Evolutionary conservation across 768 basidiomycete genomes (phyloP).

Genomic region (Agaricus subrufescens): DNA sequence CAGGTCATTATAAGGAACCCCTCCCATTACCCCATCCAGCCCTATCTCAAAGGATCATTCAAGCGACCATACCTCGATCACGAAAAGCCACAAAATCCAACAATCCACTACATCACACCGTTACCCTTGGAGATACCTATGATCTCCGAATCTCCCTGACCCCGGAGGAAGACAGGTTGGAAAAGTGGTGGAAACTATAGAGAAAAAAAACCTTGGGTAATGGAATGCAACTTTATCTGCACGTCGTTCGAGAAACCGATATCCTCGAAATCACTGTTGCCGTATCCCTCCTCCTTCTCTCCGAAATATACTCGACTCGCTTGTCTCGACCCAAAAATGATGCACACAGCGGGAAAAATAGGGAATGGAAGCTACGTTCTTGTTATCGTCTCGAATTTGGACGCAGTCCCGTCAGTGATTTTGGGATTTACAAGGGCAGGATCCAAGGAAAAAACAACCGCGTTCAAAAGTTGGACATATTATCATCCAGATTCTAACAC

Average conservation of each 20-base stretch:
- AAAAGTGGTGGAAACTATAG: not conserved
- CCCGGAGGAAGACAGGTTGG: not conserved
- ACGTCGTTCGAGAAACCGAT: not conserved
- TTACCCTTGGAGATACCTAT: not conserved
- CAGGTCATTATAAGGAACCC: not conserved
- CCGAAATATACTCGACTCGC: constrained; percentile 3
- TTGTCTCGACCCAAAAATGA: not conserved
- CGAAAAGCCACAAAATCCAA: not conserved
- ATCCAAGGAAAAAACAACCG: constrained; percentile 20
- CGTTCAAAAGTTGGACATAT: constrained; percentile 9
- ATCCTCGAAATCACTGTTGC: not conserved
- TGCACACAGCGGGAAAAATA: not conserved
- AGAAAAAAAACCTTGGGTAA: not conserved
- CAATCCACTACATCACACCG: not conserved
- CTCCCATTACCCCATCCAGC: constrained; percentile 9
- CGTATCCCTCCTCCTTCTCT: not conserved
- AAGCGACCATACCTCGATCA: constrained; percentile 6
- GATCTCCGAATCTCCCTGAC: not conserved
- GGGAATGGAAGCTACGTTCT: not conserved
- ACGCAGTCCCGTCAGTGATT: constrained; percentile 37
- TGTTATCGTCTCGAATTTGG: constrained; percentile 30
- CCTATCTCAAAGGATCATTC: constrained; percentile 10
- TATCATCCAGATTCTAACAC: constrained; percentile 17
- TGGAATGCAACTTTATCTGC: not conserved
- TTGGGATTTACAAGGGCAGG: constrained; percentile 36